phyloP scores from a whole-genome alignment of 148 eudicot species.

The Rhododendron mucronatum region DNA sequence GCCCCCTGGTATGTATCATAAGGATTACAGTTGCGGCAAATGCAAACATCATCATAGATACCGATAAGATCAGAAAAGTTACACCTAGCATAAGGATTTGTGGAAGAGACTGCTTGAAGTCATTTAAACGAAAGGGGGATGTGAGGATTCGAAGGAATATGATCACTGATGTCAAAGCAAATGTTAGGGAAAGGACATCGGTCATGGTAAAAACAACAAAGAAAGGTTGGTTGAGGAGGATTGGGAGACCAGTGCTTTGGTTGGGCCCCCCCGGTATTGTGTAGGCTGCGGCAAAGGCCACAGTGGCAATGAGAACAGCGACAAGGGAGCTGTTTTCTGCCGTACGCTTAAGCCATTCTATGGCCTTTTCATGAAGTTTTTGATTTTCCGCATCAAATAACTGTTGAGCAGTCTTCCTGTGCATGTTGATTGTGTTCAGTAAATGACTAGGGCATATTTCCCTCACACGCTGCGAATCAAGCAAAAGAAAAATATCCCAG shows the following conservation, averaged over 20 bases:
- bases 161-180: not conserved
- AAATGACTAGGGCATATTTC: not conserved
- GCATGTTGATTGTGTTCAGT: not conserved
- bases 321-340: constrained; percentile 10
- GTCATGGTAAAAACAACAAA: constrained; percentile 10
- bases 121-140: not conserved
- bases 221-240: constrained; percentile 8
- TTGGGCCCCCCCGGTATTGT: constrained; percentile 6
- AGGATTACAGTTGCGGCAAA: constrained; percentile 11
- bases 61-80: constrained; percentile 3
- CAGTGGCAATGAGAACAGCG: constrained; percentile 9
- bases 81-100: constrained; percentile 5
- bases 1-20: not conserved
- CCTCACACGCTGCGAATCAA: not conserved
- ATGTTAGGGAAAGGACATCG: constrained; percentile 13
- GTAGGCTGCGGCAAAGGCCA: constrained; percentile 17
- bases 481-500: not conserved
- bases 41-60: constrained; percentile 12
- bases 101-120: constrained; percentile 11
- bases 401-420: not conserved
- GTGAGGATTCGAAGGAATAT: constrained; percentile 7
- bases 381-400: not conserved
- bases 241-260: not conserved
- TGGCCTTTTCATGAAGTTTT: not conserved
- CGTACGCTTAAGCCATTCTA: constrained; percentile 10